Base-by-base conservation (phyloP, 2,329 filamentous ascomycete genomes). In the Colletotrichum plurivorum region DNA sequence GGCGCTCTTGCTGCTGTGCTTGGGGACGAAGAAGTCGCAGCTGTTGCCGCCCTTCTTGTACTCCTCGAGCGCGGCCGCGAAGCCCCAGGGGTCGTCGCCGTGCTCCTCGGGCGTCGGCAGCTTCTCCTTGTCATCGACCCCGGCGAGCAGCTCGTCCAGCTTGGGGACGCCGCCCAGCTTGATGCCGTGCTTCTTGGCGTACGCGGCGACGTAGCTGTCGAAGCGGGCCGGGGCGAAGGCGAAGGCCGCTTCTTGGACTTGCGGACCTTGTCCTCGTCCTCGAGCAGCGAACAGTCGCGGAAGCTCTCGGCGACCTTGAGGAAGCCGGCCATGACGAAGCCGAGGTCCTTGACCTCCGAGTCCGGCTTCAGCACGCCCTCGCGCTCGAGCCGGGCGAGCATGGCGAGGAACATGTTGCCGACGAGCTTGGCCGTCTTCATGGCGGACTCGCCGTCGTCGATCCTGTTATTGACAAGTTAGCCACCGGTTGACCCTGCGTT, bases 271-370 rank as follows among this genome's bases (percentile, higher is more conserved):
- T n/a, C 20, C 16, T 45, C 15, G 12, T 63, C 56, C 1, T 76
- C 71, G 5, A 80, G 58, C 4, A 75, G 31, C 41, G 55, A 56
- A 31, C 25, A 39, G 1, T 39, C n/a, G 4, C 74, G 71, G 60
- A 75, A 53, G 0, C 49, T 12, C 1, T 45, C 12, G 0, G 72
- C 73, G 1, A 77, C 31, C 12, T 71, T 68, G 41, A 81, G 75
- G 70, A 76, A 82, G 16, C 80, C 65, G 0, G 75, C 76, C 79
- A 84, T 83, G 22, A 82, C 73, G 20, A 75, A 71, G 36, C 78
- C 79, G 1, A 84, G 71, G 63, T 80, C 81, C 61, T 76, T 75
- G 20, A 83, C 73, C 22, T 80, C 78, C 0, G 79, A 79, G 31
- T 76, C 75, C 10, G 76, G 70, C 6, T 74, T 73, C 3, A 84